Base-by-base conservation (phyloP, 345 rosid genomes). In the Acer yangbiense region DNA sequence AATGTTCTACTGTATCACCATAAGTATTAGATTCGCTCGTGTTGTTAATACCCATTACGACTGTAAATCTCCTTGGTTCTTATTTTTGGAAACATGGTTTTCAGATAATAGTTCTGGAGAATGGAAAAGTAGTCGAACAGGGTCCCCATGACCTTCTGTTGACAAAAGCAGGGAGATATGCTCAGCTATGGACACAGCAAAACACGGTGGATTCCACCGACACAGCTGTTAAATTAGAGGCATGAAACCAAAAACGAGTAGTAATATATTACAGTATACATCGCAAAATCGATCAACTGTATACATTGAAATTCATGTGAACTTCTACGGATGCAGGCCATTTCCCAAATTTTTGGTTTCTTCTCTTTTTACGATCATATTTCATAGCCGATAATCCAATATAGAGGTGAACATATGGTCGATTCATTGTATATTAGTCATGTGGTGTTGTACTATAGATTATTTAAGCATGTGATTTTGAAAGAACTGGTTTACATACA, bases 171-270 rank as follows among this genome's bases (percentile, higher is more conserved):
- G 99, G 99, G 55, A 91, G 99, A 90, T 97, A 97, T 79, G 92
- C 99, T 0, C 99, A 94, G 81, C 86, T 94, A 16, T 97, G 99
- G 99, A 81, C 89, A 41, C 99, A 94, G 74, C 99, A 97, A 85
- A 94, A 94, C 78, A 81, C 86, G 7, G 78, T 83, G 18, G 98
- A 96, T 86, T 79, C 87, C 69, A 68, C 83, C 76, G 97, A 94
- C 83, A 78, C 80, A 27, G 87, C 92, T 73, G 20, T 83, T 69
- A 89, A 90, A 81, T 64, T 84, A 77, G 88, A 84, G 68, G 77
- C 72, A 48, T 83, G 69, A 83, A 72, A 39, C 68, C 25, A 29
- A 69, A 57, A 69, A 23, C 20, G 13, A 60, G 50, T 72, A 62
- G 50, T 58, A 64, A 27, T 57, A 44, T 54, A 48, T 16, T 35